Evolutionary conservation across 2,329 filamentous ascomycete species (phyloP).

Genomic region (Sporothrix euskadiensis): DNA sequence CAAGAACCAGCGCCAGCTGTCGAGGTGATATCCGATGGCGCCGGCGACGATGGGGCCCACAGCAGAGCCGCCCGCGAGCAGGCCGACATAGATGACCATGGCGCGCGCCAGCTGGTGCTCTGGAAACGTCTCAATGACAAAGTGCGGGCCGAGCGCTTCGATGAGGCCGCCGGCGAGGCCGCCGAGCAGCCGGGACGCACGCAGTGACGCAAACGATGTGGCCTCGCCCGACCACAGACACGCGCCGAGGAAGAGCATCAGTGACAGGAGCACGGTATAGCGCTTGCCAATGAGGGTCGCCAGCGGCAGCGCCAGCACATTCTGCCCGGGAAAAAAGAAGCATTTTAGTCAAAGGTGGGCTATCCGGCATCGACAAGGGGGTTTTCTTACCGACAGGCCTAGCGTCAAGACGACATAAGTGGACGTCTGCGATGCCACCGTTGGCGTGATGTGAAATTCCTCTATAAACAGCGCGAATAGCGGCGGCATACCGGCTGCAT

Average conservation of each 20-base stretch:
- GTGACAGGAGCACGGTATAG: not conserved
- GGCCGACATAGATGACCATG: conserved; percentile 1
- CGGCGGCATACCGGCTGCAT: not conserved
- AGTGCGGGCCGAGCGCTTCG: conserved; percentile 3
- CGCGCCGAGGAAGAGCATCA: not conserved
- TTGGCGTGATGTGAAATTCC: not conserved
- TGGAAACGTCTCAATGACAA: conserved; percentile 5
- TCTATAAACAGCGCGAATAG: not conserved
- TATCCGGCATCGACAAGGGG: too few relatives aligned
- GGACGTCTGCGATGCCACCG: not conserved
- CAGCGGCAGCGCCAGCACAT: conserved; percentile 3
- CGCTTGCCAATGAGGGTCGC: not conserved
- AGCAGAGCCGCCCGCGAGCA: conserved; percentile 1
- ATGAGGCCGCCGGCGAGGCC: conserved; percentile 9
- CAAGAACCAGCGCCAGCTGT: conserved; percentile 18
- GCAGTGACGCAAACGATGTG: conserved; percentile 2
- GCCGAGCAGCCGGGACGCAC: not conserved
- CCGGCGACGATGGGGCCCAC: not conserved
- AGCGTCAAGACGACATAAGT: conserved; percentile 8
- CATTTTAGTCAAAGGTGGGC: not conserved
- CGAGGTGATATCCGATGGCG: not conserved
- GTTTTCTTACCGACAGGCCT: not conserved
- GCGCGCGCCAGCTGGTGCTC: conserved; percentile 15
- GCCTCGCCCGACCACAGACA: conserved; percentile 14
- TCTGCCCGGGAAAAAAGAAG: not conserved